phyloP scores from a whole-genome alignment of 2,329 filamentous ascomycete genomes.

The Fusarium ambrosium region DNA sequence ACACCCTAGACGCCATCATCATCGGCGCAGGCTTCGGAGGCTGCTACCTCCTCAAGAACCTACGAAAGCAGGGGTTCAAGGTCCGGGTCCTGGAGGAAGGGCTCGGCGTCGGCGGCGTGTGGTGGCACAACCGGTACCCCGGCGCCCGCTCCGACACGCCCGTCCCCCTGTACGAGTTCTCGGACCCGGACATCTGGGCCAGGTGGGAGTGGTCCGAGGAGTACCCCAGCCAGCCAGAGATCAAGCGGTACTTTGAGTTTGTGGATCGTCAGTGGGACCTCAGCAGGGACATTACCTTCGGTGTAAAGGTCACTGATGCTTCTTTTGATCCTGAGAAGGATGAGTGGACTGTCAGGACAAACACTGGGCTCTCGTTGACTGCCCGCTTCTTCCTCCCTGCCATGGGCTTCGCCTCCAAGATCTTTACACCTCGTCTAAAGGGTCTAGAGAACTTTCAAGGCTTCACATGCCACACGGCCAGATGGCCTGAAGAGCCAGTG shows the following conservation, averaged over 20 bases:
- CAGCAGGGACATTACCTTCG: slow-evolving; percentile 58
- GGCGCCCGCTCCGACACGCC: slow-evolving; percentile 56
- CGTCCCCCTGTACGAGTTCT: slow-evolving; percentile 36
- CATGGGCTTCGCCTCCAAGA: slow-evolving; percentile 35
- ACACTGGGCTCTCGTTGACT: slow-evolving; percentile 7
- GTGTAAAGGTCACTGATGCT: slow-evolving; percentile 55
- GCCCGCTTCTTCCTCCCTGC: slow-evolving; percentile 33
- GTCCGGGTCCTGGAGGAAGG: slow-evolving; percentile 14
- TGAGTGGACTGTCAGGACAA: slow-evolving; percentile 23
- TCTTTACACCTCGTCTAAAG: slow-evolving; percentile 16
- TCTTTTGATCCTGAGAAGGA: slow-evolving; percentile 50
- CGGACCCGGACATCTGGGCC: slow-evolving; percentile 48
- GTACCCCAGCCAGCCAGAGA: slow-evolving; percentile 52
- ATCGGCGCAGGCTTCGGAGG: slow-evolving; percentile 24
- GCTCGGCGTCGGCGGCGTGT: slow-evolving; percentile 12
- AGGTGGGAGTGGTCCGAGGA: slow-evolving; percentile 58
- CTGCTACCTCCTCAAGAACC: slow-evolving; percentile 20
- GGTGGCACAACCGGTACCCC: slow-evolving; percentile 53
- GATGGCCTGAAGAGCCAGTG: slow-evolving; percentile 23
- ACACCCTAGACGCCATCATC: slow-evolving; percentile 11
- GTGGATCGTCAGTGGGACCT: slow-evolving; percentile 57
- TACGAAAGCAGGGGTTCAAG: slow-evolving; percentile 13
- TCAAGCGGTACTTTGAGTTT: slow-evolving; percentile 59
- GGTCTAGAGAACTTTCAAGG: slow-evolving; percentile 29
- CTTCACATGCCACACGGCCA: slow-evolving; percentile 33